A percentile compares a stretch with the other conserved stretches of the same genome.
These are phyloP conservation scores for Fusarium euwallaceae DNA, from an alignment of 2,329 filamentous ascomycete species.

Conservation along the genomic window DNA sequence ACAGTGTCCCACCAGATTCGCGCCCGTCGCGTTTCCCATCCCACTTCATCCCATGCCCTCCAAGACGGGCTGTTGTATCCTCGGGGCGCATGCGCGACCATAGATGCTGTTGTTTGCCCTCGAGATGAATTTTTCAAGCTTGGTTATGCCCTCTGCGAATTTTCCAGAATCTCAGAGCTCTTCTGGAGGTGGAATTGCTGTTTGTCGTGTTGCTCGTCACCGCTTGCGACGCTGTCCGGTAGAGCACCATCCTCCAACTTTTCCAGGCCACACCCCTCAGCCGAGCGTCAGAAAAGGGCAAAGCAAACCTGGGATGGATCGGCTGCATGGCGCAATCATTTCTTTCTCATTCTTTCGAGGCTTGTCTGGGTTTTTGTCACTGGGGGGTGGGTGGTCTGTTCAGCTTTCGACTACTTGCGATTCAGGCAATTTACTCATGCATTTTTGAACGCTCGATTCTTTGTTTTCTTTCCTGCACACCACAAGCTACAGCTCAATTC, in stretches of 20 bases:
- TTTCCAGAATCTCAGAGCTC: constrained; percentile 40
- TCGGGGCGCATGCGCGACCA: constrained; percentile 44
- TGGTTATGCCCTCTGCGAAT: constrained; percentile 6
- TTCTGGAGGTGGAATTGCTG: constrained; percentile 40
- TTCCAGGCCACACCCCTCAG: constrained; percentile 43
- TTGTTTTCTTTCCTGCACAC: constrained; percentile 3
- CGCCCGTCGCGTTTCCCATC: constrained; percentile 60
- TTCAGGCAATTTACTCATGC: constrained; percentile 20
- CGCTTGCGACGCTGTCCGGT: constrained; percentile 16
- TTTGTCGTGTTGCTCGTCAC: constrained; percentile 18
- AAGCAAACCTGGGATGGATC: constrained; percentile 45
- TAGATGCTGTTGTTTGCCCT: constrained; percentile 35
- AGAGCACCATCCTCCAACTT: constrained; percentile 26
- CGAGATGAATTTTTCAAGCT: constrained; percentile 20
- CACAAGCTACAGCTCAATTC: constrained; percentile 25
- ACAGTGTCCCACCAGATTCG: constrained; percentile 54
- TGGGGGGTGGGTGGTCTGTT: constrained; percentile 16
- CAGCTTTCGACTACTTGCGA: constrained; percentile 32
- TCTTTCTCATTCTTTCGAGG: constrained; percentile 44
- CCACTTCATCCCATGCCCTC: constrained; percentile 57
- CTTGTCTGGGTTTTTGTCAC: no score
- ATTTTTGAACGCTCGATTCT: constrained; percentile 2
- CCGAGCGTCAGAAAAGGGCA: constrained; percentile 38
- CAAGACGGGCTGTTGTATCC: constrained; percentile 38
- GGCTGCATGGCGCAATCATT: constrained; percentile 43